Conservation (phyloP, 2,329 filamentous ascomycete genomes). For the Westerdykella ornata region DNA sequence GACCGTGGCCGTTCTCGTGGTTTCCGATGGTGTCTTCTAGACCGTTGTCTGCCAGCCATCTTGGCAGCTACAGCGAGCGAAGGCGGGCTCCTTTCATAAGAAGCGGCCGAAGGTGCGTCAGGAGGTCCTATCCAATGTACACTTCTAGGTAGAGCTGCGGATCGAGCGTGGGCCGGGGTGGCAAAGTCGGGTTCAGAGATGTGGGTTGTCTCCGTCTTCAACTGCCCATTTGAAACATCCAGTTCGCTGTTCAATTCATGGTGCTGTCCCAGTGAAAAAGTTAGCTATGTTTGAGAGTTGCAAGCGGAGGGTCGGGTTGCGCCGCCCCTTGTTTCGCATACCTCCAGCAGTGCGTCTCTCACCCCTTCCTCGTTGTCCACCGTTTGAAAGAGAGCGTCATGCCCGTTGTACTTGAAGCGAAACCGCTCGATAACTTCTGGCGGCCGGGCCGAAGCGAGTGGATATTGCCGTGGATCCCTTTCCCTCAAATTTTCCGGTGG, state of each 20-base stretch:
- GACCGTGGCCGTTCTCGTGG: constrained; percentile 14
- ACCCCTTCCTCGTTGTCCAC: constrained; percentile 46
- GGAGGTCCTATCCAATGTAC: no score
- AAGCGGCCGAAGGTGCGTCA: constrained; percentile 1
- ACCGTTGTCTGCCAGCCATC: constrained; percentile 43
- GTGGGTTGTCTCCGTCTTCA: constrained; percentile 38
- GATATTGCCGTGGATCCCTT: constrained; percentile 84
- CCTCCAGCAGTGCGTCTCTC: constrained; percentile 48
- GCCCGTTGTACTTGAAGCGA: constrained; percentile 62
- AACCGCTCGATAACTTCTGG: constrained; percentile 72
- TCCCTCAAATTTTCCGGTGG: constrained; percentile 63
- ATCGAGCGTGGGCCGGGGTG: constrained; percentile 33
- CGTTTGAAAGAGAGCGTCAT: constrained; percentile 57
- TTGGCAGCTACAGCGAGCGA: constrained; percentile 51
- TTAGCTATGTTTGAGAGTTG: constrained; percentile 11
- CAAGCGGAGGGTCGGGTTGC: constrained; percentile 7
- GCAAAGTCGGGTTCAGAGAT: constrained; percentile 39
- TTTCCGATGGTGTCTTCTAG: constrained; percentile 35
- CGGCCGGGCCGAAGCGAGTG: constrained; percentile 74
- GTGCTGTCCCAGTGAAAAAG: constrained; percentile 12
- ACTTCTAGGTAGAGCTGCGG: constrained; percentile 12
- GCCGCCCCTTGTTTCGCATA: constrained; percentile 33
- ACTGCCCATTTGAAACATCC: constrained; percentile 42
- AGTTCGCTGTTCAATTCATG: constrained; percentile 39
- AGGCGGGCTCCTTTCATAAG: constrained; percentile 43